Evolutionary conservation across 2,329 filamentous ascomycete genomes (phyloP), one percentile per base, ranked within the genome.

Genomic region (Apiospora rasikravindrae): DNA sequence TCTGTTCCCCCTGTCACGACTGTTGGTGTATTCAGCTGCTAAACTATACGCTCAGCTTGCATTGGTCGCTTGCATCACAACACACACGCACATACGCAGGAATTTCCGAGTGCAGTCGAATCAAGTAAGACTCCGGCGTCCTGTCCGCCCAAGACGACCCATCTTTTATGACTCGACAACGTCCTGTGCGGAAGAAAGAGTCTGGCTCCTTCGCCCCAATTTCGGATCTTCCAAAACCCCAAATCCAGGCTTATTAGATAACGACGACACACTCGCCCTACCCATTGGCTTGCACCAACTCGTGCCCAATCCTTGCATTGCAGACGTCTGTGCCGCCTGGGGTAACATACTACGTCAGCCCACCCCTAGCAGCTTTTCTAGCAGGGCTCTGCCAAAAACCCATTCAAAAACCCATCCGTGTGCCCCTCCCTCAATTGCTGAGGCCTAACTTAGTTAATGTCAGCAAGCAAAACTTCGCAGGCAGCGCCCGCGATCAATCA

Each of bases 21-120:
- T n/a, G 40, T 64, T 64, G 57, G 19, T 40, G 57, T 64, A n/a
- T 64, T 64, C 57, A 64, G 57, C 57, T 64, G 57, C 57, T 64
- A 64, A 64, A 64, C 57, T 40, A 13, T 64, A 64, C 22, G 57
- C 33, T 22, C 57, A 64, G 57, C 33, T 64, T 64, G 14, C 57
- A n/a, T 40, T 40, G 57, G 33, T 37, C 33, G 37, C 33, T 64
- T n/a, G 57, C 57, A 37, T 40, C 24, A 10, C 19, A 13, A 64
- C 33, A 40, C 57, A 61, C 24, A 29, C 51, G 29, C 53, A 61
- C 29, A 33, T 5, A 53, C 51, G 33, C 16, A 33, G 26, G 26
- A 61, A 16, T 61, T 33, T 37, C 53, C 37, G 26, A 4, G 53
- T 33, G 53, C 29, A 37, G 53, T 22, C 53, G 22, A 22, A 22